phyloP scores from a whole-genome alignment of 495 filamentous ascomycete genomes.

The Penicillium tannophilum region DNA sequence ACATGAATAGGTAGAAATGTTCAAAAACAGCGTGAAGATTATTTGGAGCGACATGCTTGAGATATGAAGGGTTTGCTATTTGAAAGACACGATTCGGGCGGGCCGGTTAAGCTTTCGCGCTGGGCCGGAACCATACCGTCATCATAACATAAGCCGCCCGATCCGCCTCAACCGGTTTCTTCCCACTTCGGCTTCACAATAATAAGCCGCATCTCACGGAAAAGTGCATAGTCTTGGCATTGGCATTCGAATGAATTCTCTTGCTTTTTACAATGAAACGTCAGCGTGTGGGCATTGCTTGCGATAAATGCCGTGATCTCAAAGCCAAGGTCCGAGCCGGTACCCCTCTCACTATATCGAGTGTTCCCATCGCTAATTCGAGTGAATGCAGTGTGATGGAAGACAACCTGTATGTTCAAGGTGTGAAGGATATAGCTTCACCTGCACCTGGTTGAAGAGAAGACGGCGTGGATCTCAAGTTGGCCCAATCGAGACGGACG shows the following conservation, averaged over 20 bases:
- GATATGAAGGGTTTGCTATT: neutral
- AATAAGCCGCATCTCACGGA: too few relatives aligned
- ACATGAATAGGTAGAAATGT: too few relatives aligned
- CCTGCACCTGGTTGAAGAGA: conserved; percentile 20
- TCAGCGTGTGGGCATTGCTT: conserved; percentile 28
- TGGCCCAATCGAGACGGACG: neutral
- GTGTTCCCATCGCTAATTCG: neutral
- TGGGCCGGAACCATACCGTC: neutral
- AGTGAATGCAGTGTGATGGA: conserved; percentile 26
- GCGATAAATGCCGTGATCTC: conserved; percentile 24
- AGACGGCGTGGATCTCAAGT: conserved; percentile 8
- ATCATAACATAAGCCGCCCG: conserved; percentile 1
- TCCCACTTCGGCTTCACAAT: neutral
- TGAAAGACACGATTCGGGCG: neutral
- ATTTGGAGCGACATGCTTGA: too few relatives aligned
- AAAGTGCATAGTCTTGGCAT: neutral
- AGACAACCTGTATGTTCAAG: conserved; percentile 26
- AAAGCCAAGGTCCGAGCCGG: conserved; percentile 27
- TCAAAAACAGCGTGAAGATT: too few relatives aligned
- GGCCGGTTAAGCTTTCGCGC: neutral
- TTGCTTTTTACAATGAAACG: conserved; percentile 19
- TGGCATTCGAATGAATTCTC: neutral
- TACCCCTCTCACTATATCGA: too few relatives aligned
- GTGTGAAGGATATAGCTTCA: conserved; percentile 29
- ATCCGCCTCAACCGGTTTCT: neutral